Conservation (phyloP, 352 stramenopile genomes). For the Aphanomyces astaci region DNA sequence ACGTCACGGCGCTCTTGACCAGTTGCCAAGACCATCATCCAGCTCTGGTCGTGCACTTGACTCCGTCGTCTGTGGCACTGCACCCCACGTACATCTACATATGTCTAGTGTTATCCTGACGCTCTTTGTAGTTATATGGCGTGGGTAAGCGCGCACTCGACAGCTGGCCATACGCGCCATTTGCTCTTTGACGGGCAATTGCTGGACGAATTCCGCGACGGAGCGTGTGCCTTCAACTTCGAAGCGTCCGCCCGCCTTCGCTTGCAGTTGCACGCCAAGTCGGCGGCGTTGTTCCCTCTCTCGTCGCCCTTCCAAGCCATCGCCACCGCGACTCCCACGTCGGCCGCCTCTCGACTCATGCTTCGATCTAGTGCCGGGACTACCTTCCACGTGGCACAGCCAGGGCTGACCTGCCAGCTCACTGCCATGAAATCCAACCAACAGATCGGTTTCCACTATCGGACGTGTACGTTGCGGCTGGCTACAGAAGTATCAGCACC, state of each 20-base stretch:
- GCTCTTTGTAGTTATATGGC: slow-evolving; percentile 24
- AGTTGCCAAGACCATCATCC: slow-evolving; percentile 33
- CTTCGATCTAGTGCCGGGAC: slow-evolving; percentile 43
- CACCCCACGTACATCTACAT: slow-evolving; percentile 27
- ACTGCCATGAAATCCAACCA: background rate
- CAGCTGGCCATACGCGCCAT: slow-evolving; percentile 31
- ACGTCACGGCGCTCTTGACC: background rate
- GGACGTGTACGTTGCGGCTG: too few species aligned
- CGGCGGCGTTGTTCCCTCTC: background rate
- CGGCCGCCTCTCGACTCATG: slow-evolving; percentile 31
- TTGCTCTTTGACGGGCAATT: slow-evolving; percentile 40
- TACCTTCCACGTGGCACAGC: slow-evolving; percentile 27
- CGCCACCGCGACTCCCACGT: background rate
- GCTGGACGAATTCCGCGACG: slow-evolving; percentile 29
- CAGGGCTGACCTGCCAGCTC: slow-evolving; percentile 13
- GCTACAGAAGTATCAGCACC: too few species aligned
- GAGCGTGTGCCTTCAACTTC: slow-evolving; percentile 9
- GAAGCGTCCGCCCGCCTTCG: background rate
- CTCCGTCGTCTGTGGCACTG: slow-evolving; percentile 27
- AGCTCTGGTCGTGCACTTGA: slow-evolving; percentile 49
- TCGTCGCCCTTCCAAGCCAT: background rate
- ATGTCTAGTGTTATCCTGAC: slow-evolving; percentile 22
- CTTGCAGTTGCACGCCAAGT: slow-evolving; percentile 1
- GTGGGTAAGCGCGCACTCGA: slow-evolving; percentile 1
- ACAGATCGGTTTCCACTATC: slow-evolving; percentile 17